Evolutionary conservation across 441 rosid species (phyloP), one percentile per base, ranked within the genome.

Genomic region (Erysimum cheiri): DNA sequence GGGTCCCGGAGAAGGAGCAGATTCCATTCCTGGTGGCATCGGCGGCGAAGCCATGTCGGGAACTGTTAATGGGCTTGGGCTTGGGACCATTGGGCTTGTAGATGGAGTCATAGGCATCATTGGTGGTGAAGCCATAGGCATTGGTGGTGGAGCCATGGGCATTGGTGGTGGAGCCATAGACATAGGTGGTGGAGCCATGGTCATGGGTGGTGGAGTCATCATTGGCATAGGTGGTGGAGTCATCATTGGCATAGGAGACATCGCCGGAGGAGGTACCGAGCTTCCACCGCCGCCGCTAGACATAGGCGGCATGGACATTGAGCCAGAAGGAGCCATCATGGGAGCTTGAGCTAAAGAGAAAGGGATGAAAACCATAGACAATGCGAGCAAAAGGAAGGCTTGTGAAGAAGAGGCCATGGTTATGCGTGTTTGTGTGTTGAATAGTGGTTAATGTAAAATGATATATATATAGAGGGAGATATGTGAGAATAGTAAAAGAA

Each of bases 261-360:
- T 46, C 4, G 9, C 5, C 4, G 58, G 58, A 28, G 57, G 57
- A 28, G 57, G 9, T 2, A 11, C 31, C 31, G 33, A 12, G 57
- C 15, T 52, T 5, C 57, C 14, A 2, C 55, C 19, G 39, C 61
- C 36, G 39, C 57, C 63, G 44, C 48, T 56, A 41, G 66, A 9
- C 78, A 68, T 68, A 3, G 78, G 78, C 0, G 79, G 71, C 75
- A 75, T 75, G 19, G 75, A 75, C 75, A 75, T 57, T 19, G 79
- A 75, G 61, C 70, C 78, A 24, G 74, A 61, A 62, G 79, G 79
- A 70, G 79, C 62, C 79, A 75, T 75, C 75, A 75, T 75, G 26
- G 79, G 79, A 58, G 75, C 39, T 41, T 75, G 79, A 64, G 79
- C 67, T 57, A 63, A 49, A 40, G 79, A 75, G 33, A 56, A 69